Percentiles rank a stretch among this genome's conserved stretches.
These are phyloP conservation scores for Colletotrichum godetiae DNA, from an alignment of 2,329 filamentous ascomycete species.

Conservation along the genomic window DNA sequence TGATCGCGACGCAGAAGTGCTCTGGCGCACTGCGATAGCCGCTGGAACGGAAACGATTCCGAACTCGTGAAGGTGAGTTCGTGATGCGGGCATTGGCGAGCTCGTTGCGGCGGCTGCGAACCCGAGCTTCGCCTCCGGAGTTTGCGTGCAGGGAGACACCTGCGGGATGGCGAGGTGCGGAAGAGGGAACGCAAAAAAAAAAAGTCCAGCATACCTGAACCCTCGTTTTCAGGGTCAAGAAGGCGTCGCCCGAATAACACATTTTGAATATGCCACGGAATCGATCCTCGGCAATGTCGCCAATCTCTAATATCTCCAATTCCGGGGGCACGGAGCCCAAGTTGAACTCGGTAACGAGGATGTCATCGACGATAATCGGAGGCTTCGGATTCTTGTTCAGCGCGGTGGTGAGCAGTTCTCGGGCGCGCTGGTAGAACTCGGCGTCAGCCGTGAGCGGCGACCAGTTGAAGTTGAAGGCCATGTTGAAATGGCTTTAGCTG, in stretches of 20 bases:
- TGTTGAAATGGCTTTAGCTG: slow-evolving; percentile 65
- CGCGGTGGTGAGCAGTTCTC: slow-evolving; percentile 92
- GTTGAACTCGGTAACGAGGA: slow-evolving; percentile 97
- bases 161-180: background rate
- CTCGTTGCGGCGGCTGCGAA: slow-evolving; percentile 11
- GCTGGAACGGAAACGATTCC: background rate
- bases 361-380: slow-evolving; percentile 99
- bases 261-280: slow-evolving; percentile 99
- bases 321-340: slow-evolving; percentile 94
- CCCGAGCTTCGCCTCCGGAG: slow-evolving; percentile 6
- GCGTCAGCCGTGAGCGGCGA: slow-evolving; percentile 97
- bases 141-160: slow-evolving; percentile 11
- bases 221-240: slow-evolving; percentile 92
- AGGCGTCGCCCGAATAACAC: slow-evolving; percentile 96
- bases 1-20: background rate
- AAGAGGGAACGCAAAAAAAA: slow-evolving; percentile 33
- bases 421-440: slow-evolving; percentile 87
- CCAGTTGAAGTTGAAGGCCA: slow-evolving; percentile 99
- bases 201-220: slow-evolving; percentile 75
- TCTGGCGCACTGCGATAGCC: background rate
- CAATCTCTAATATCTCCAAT: slow-evolving; percentile 96
- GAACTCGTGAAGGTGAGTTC: background rate
- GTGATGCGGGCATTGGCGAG: slow-evolving; percentile 3
- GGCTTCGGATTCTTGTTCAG: slow-evolving; percentile 98
- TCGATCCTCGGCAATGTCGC: slow-evolving; percentile 94